phyloP scores from a whole-genome alignment of 2,329 filamentous ascomycete genomes.

The Hypoxylon sp. region DNA sequence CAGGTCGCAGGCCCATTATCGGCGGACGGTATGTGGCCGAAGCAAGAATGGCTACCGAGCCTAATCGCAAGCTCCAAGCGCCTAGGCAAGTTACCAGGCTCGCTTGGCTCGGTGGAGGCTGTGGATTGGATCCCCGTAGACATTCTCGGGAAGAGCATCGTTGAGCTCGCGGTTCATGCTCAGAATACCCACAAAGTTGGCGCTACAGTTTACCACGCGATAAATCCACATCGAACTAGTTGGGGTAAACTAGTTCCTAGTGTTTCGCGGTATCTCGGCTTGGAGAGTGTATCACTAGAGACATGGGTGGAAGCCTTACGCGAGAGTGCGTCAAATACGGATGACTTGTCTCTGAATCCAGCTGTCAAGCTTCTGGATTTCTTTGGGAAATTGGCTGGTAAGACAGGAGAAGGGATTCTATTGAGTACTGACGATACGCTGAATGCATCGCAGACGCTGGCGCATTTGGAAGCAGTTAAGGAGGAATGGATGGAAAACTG shows the following conservation, averaged over 20 bases:
- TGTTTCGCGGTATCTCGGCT: slow-evolving; percentile 10
- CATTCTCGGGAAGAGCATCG: neutral
- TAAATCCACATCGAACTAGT: slow-evolving; percentile 29
- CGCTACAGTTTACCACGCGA: slow-evolving; percentile 32
- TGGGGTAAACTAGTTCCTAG: slow-evolving; percentile 27
- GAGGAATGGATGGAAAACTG: slow-evolving; percentile 20
- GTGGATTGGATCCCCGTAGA: slow-evolving; percentile 1
- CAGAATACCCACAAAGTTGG: neutral
- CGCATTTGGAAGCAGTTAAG: slow-evolving; percentile 7
- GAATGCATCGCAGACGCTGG: slow-evolving; percentile 12
- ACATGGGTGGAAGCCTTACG: slow-evolving; percentile 32
- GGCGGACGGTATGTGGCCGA: neutral
- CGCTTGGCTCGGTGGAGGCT: neutral
- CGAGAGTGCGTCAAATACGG: slow-evolving; percentile 18
- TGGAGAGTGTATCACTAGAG: slow-evolving; percentile 26
- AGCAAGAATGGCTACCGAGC: neutral
- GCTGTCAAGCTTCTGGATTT: slow-evolving; percentile 25
- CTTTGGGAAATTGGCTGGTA: slow-evolving; percentile 12
- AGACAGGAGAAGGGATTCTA: neutral
- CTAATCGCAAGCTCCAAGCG: neutral
- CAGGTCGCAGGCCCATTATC: neutral
- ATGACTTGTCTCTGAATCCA: slow-evolving; percentile 13
- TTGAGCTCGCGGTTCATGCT: neutral
- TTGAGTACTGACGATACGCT: slow-evolving; percentile 7
- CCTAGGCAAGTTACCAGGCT: neutral